Evolutionary conservation across 768 basidiomycete genomes (phyloP).

Genomic region (Rhodotorula diobovata): DNA sequence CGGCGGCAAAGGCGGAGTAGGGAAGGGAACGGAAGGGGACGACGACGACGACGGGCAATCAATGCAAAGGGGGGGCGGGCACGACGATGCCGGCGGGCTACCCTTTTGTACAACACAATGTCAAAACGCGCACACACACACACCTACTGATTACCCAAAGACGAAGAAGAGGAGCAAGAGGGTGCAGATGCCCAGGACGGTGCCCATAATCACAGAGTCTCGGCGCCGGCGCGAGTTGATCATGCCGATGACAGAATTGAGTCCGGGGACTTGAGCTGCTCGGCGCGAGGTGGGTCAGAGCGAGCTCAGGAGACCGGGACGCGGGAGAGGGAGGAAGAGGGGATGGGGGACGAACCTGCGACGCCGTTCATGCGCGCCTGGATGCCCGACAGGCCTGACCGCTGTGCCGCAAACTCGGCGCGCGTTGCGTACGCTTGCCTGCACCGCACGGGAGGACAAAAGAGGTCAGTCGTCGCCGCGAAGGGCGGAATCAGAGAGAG

Average conservation of each 20-base stretch:
- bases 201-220: constrained; percentile 82
- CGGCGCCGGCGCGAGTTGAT: constrained; percentile 84
- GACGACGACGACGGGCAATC: no score
- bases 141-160: constrained; percentile 20
- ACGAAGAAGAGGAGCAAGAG: constrained; percentile 53
- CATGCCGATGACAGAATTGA: constrained; percentile 84
- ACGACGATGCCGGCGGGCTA: no score
- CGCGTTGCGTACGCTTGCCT: constrained; percentile 98
- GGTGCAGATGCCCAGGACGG: constrained; percentile 78
- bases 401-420: constrained; percentile 80
- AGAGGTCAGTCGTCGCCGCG: no score
- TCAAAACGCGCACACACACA: neutral
- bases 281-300: no score
- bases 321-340: neutral
- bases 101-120: constrained; percentile 7
- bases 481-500: neutral
- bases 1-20: constrained; percentile 47
- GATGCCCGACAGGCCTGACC: constrained; percentile 67
- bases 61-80: no score
- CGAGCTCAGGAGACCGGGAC: neutral
- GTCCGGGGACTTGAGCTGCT: constrained; percentile 66
- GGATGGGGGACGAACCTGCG: constrained; percentile 57
- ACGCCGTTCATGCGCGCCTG: constrained; percentile 79
- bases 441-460: no score
- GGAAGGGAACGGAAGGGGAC: constrained; percentile 42